These are phyloP conservation scores for Cyberlindnera subsufficiens DNA, from an alignment of 805 yeast species.

Conservation along the genomic window DNA sequence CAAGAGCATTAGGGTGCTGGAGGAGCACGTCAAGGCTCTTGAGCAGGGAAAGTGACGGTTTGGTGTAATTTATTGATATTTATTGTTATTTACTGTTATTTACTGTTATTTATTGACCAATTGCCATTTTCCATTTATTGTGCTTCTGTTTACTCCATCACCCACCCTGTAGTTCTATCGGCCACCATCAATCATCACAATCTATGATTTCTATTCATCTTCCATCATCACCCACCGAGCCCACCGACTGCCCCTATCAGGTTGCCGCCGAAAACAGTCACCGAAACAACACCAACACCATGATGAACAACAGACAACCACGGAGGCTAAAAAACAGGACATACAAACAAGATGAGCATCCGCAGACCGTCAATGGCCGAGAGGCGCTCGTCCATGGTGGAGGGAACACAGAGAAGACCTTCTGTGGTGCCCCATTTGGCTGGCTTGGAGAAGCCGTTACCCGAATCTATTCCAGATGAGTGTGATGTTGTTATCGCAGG, in stretches of 20 bases:
- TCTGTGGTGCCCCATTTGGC: conserved; percentile 61
- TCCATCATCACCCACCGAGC: background rate
- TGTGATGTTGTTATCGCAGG: conserved; percentile 91
- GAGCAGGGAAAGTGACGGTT: conserved; percentile 31
- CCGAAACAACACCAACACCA: too few relatives aligned
- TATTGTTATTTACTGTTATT: background rate
- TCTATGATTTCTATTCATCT: too few relatives aligned
- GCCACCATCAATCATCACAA: too few relatives aligned
- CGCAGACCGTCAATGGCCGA: conserved; percentile 65
- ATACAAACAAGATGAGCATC: conserved; percentile 21
- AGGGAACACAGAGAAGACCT: conserved; percentile 19
- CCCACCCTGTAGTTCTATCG: too few relatives aligned
- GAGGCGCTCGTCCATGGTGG: conserved; percentile 48
- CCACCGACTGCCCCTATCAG: conserved; percentile 1
- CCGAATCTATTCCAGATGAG: conserved; percentile 52
- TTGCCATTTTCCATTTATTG: too few relatives aligned
- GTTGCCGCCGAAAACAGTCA: too few relatives aligned
- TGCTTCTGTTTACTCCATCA: too few relatives aligned
- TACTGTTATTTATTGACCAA: too few relatives aligned
- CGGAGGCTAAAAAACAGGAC: background rate
- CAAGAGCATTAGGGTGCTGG: conserved; percentile 60
- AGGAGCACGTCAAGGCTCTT: conserved; percentile 59
- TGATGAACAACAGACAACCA: too few relatives aligned
- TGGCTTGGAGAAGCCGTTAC: conserved; percentile 71
- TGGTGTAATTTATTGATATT: background rate